phyloP scores from a whole-genome alignment of 495 filamentous ascomycete species.

The Clavariopsis aquatica region DNA sequence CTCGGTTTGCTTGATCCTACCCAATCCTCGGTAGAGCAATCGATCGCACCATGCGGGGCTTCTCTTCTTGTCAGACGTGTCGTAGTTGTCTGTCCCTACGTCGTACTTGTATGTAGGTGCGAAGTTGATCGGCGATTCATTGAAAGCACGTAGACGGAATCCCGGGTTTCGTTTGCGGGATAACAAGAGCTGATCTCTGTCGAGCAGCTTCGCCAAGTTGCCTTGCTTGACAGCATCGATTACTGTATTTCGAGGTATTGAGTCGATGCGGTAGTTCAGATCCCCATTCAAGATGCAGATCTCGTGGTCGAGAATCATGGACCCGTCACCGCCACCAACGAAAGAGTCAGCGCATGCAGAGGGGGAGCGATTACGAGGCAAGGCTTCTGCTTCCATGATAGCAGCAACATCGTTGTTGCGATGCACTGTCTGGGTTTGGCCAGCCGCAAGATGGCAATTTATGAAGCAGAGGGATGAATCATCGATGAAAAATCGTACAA shows the following conservation, averaged over 20 bases:
- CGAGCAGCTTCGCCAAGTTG: slow-evolving; percentile 86
- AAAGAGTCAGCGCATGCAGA: slow-evolving; percentile 69
- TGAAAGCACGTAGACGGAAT: slow-evolving; percentile 83
- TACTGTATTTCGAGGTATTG: slow-evolving; percentile 90
- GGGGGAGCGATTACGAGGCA: slow-evolving; percentile 53
- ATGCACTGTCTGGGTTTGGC: slow-evolving; percentile 82
- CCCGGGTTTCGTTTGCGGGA: slow-evolving; percentile 82
- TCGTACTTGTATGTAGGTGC: slow-evolving; percentile 90
- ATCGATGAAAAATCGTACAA: slow-evolving; percentile 86
- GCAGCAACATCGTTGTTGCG: slow-evolving; percentile 91
- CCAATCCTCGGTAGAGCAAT: slow-evolving; percentile 79
- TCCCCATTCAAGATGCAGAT: slow-evolving; percentile 95
- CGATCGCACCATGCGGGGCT: slow-evolving; percentile 98
- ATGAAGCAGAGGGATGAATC: slow-evolving; percentile 93
- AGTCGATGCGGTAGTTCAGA: slow-evolving; percentile 96
- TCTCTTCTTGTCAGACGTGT: slow-evolving; percentile 90
- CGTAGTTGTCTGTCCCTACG: slow-evolving; percentile 89
- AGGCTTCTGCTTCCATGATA: slow-evolving; percentile 75
- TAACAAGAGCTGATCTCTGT: slow-evolving; percentile 89
- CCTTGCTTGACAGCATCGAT: slow-evolving; percentile 75
- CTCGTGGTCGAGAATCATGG: slow-evolving; percentile 96
- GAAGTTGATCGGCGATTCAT: slow-evolving; percentile 83
- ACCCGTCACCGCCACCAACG: slow-evolving; percentile 86
- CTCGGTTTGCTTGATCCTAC: slow-evolving; percentile 80
- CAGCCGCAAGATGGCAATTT: slow-evolving; percentile 95